phyloP scores from a whole-genome alignment of 208 protist genomes.

The Wallacemonas sp. region DNA sequence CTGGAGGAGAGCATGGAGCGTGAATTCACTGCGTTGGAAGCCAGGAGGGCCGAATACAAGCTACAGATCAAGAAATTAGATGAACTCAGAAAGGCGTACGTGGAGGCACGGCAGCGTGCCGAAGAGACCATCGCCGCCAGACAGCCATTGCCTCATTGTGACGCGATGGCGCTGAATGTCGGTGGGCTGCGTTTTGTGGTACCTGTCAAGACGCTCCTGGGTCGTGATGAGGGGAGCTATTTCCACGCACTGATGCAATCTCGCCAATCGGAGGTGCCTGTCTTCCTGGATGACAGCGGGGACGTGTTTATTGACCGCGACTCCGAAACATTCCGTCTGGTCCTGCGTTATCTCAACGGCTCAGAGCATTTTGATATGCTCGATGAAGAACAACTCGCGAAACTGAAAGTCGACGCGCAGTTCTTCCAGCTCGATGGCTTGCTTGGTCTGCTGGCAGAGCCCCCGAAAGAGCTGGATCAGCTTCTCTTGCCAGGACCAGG shows the following conservation, averaged over 20 bases:
- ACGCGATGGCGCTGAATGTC: slow-evolving; percentile 70
- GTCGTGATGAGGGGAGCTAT: slow-evolving; percentile 31
- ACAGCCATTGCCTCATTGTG: slow-evolving; percentile 10
- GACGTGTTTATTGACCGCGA: slow-evolving; percentile 89
- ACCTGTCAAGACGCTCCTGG: slow-evolving; percentile 53
- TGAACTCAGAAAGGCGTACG: neutral
- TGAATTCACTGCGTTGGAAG: slow-evolving; percentile 18
- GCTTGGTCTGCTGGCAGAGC: slow-evolving; percentile 37
- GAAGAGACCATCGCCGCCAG: slow-evolving; percentile 22
- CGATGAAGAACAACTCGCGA: slow-evolving; percentile 59
- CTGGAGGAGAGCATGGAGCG: neutral
- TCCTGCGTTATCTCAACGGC: slow-evolving; percentile 84
- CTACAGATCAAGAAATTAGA: slow-evolving; percentile 24
- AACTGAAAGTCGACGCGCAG: slow-evolving; percentile 72
- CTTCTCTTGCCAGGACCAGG: slow-evolving; percentile 49
- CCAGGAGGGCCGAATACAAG: slow-evolving; percentile 19
- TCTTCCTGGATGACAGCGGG: slow-evolving; percentile 53
- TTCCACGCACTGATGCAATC: slow-evolving; percentile 34
- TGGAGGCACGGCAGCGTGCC: neutral
- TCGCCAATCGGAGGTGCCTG: slow-evolving; percentile 22
- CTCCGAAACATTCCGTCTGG: slow-evolving; percentile 70
- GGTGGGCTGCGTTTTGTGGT: slow-evolving; percentile 83
- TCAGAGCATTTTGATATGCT: slow-evolving; percentile 71
- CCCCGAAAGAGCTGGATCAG: slow-evolving; percentile 35
- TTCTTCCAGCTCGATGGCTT: slow-evolving; percentile 73